Evolutionary conservation across 768 basidiomycete genomes (phyloP).

Genomic region (Lentinula lateritia): DNA sequence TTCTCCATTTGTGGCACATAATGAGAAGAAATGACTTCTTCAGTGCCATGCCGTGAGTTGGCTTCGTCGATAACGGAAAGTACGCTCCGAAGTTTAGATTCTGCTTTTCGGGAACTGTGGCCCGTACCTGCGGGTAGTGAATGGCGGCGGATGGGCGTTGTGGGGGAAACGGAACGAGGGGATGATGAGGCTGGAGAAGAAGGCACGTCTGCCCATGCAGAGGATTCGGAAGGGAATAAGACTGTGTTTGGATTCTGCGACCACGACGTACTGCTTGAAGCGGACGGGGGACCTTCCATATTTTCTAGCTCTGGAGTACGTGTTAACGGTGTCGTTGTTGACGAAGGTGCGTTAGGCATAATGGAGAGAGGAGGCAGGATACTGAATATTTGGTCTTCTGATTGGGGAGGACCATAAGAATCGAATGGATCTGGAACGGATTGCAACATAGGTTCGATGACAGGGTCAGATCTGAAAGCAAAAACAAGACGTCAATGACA

Average conservation of each 20-base stretch:
- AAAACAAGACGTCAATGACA: constrained; percentile 9
- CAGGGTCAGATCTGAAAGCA: constrained; percentile 66
- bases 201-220: constrained; percentile 49
- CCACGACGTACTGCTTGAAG: constrained; percentile 41
- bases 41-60: constrained; percentile 20
- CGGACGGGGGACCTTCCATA: constrained; percentile 25
- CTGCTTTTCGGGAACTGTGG: constrained; percentile 45
- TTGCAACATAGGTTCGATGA: constrained; percentile 87
- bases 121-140: constrained; percentile 38
- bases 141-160: constrained; percentile 39
- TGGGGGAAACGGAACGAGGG: constrained; percentile 49
- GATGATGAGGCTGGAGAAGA: constrained; percentile 28
- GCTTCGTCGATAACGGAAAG: constrained; percentile 68
- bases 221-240: constrained; percentile 43
- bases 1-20: neutral
- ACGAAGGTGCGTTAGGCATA: constrained; percentile 47
- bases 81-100: constrained; percentile 68
- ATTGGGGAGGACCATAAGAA: constrained; percentile 80
- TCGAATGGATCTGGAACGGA: constrained; percentile 91
- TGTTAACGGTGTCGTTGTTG: constrained; percentile 56
- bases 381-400: constrained; percentile 89
- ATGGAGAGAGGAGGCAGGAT: constrained; percentile 85
- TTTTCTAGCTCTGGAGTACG: constrained; percentile 38
- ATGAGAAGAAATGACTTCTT: constrained; percentile 5
- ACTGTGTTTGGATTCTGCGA: constrained; percentile 33